phyloP scores from a whole-genome alignment of 2,329 filamentous ascomycete species.

The Neurospora sp. region DNA sequence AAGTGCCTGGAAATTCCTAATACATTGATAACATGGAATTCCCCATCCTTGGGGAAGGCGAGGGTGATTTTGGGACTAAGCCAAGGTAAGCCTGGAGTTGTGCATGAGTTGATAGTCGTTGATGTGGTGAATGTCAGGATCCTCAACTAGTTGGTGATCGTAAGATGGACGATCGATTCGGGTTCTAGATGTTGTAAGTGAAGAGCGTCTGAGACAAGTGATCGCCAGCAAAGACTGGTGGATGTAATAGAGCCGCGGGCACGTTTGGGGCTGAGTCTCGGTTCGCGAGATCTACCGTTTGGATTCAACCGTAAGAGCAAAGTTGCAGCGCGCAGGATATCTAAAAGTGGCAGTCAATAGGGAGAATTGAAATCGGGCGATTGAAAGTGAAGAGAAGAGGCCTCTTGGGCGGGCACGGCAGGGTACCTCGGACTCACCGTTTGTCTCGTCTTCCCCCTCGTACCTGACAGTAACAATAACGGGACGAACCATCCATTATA shows the following conservation, averaged over 20 bases:
- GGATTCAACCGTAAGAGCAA: not conserved
- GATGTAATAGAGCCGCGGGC: not conserved
- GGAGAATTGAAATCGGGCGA: not conserved
- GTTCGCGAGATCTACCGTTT: not conserved
- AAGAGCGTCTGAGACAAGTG: constrained; percentile 10
- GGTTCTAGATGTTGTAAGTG: not conserved
- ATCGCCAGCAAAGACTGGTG: constrained; percentile 4
- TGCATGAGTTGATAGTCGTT: not conserved
- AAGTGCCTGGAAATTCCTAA: not conserved
- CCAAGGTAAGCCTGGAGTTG: not conserved
- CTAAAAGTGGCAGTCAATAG: not conserved
- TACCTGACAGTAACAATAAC: not conserved
- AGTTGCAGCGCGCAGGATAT: not conserved
- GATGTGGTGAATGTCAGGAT: not conserved
- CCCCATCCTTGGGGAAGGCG: not conserved
- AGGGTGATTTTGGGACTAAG: not conserved
- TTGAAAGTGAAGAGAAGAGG: too few relatives aligned
- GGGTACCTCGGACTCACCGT: not conserved
- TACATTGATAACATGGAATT: not conserved
- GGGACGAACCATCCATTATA: too few relatives aligned
- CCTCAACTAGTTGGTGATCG: not conserved
- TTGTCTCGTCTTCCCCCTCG: not conserved
- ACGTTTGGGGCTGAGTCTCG: not conserved
- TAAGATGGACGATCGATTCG: not conserved
- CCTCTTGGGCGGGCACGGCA: too few relatives aligned